Base-by-base conservation (phyloP, 2,329 filamentous ascomycete species). In the Penicillium sp. region DNA sequence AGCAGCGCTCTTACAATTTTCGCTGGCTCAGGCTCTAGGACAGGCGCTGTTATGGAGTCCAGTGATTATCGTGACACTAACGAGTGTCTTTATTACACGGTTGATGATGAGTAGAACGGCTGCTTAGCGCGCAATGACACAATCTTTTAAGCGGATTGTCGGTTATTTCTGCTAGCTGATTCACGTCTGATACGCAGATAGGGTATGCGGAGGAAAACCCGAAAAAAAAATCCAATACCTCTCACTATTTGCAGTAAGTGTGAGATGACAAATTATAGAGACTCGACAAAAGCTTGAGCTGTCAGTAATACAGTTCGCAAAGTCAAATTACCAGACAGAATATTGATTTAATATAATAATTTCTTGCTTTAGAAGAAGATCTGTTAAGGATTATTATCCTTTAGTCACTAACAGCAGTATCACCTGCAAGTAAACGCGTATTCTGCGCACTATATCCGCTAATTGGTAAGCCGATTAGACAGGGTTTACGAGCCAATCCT, bases 1-100 rank as follows among this genome's bases (percentile, higher is more conserved):
- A 33, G 33, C 26, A 56, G 45, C 36, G 29, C 54, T 19, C 45
- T 56, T 11, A 8, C 33, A 9, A 21, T 56, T 6, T 57, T 57
- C 24, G 14, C 39, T 24, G 26, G 51, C n/a, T 57, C 44, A 14
- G 44, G 48, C 16, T 18, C 48, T 5, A 40, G 51, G n/a, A 44
- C 26, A 14, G 51, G 51, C 19, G 44, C 51, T 46, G 24, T 57
- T 4, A 39, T 65, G 10, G 54, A 59, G 31, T 63, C 46, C 24
- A 65, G 59, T 51, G 48, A 51, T n/a, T 65, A 62, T 51, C 9
- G 19, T 10, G 11, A 55, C 5, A 52, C 47, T 2, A 63, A 65
- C 43, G 42, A 63, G 36, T 63, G 42, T 29, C 52, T 65, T 18
- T 65, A 58, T 29, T 65, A 65, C 46, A 49, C 11, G 56, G 54